Evolutionary conservation across 2,329 filamentous ascomycete species (phyloP).

Genomic region (Hypoxylon rubiginosum): DNA sequence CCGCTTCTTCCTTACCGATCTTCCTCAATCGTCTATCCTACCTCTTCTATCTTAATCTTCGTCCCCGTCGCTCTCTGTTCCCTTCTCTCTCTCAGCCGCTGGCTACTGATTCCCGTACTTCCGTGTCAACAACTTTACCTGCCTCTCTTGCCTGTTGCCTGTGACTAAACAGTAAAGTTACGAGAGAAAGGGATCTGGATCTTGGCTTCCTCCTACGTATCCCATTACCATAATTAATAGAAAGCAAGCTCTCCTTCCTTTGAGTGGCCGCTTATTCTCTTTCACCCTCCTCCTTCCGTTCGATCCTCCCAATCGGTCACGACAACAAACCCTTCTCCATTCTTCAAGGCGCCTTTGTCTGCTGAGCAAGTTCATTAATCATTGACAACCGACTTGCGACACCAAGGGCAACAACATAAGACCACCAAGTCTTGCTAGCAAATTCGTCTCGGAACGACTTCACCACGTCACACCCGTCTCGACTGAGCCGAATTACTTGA

Average conservation of each 20-base stretch:
- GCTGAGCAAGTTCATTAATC: conserved; percentile 44
- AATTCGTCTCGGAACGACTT: conserved; percentile 43
- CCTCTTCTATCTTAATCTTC: conserved; percentile 49
- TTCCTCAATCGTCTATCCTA: conserved; percentile 35
- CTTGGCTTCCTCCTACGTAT: conserved; percentile 43
- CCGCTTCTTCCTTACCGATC: conserved; percentile 50
- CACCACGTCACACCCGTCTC: conserved; percentile 52
- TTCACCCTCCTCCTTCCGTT: conserved; percentile 45
- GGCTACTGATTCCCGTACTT: conserved; percentile 46
- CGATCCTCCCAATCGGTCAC: conserved; percentile 36
- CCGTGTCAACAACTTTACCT: conserved; percentile 32
- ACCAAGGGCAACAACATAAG: conserved; percentile 36
- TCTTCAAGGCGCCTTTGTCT: conserved; percentile 45
- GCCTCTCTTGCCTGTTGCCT: neutral
- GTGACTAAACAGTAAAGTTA: neutral
- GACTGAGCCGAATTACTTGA: conserved; percentile 48
- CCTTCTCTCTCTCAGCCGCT: conserved; percentile 46
- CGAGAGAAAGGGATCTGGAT: conserved; percentile 47
- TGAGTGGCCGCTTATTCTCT: conserved; percentile 46
- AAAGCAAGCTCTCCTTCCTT: conserved; percentile 46
- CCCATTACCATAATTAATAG: conserved; percentile 46
- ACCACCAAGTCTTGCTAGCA: conserved; percentile 21
- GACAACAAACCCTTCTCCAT: conserved; percentile 39
- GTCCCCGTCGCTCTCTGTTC: conserved; percentile 53
- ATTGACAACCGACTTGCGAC: conserved; percentile 36